A percentile compares a stretch with the other conserved stretches of the same genome.
Conservation (phyloP, 2,329 filamentous ascomycete genomes). For the Thelonectria rubi region DNA sequence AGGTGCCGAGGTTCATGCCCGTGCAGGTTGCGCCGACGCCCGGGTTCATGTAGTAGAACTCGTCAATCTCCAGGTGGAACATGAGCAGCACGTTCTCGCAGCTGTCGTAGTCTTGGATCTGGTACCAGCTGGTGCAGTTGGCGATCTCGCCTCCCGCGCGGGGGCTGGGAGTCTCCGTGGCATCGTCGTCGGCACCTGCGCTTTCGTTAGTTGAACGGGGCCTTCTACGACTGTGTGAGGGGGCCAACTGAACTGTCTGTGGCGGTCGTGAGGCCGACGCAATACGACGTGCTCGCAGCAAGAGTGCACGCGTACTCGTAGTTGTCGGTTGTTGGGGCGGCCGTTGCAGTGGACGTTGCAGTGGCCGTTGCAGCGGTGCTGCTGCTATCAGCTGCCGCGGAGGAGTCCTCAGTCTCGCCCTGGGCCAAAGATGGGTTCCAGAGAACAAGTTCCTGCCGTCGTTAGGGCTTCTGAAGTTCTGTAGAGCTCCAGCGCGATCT, state of each 20-base stretch:
- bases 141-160: neutral
- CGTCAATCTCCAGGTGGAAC: slow-evolving; percentile 8
- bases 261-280: neutral
- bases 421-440: neutral
- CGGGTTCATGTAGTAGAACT: slow-evolving; percentile 25
- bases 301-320: neutral
- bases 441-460: neutral
- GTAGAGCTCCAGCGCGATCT: no score
- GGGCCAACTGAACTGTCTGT: neutral
- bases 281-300: neutral
- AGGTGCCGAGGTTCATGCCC: slow-evolving; percentile 22
- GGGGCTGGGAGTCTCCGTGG: neutral
- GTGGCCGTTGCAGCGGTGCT: no score
- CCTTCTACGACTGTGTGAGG: no score
- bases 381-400: neutral
- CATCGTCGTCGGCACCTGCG: neutral
- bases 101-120: neutral
- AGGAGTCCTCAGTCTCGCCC: neutral
- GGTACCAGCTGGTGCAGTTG: slow-evolving; percentile 2
- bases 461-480: no score
- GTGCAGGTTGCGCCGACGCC: slow-evolving; percentile 18
- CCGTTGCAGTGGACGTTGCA: no score
- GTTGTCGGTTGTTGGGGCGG: no score
- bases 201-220: neutral
- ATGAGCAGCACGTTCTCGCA: slow-evolving; percentile 2